Evolutionary conservation across 2,329 filamentous ascomycete genomes (phyloP).

Genomic region (Fusarium nurragi): DNA sequence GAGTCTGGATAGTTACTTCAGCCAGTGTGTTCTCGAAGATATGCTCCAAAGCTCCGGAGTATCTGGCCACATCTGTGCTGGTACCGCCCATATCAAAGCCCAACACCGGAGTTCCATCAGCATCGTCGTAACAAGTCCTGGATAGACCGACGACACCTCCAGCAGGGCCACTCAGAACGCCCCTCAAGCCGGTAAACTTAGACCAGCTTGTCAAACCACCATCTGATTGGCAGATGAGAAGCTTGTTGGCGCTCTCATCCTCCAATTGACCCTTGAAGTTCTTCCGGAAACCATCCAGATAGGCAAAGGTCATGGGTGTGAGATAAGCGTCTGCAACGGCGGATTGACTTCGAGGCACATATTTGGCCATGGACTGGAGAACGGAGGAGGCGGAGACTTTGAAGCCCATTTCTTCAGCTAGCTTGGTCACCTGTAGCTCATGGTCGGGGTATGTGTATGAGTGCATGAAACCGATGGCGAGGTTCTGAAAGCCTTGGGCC

Average conservation of each 20-base stretch:
- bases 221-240: conserved; percentile 45
- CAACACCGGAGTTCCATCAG: conserved; percentile 39
- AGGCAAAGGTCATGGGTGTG: conserved; percentile 52
- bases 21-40: conserved; percentile 78
- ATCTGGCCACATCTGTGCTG: conserved; percentile 76
- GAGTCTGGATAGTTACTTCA: conserved; percentile 75
- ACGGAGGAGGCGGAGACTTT: conserved; percentile 51
- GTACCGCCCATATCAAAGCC: conserved; percentile 63
- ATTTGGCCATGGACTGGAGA: conserved; percentile 55
- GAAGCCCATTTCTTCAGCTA: conserved; percentile 56
- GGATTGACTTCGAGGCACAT: conserved; percentile 56
- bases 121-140: conserved; percentile 40
- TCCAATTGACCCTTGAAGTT: conserved; percentile 42
- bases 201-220: conserved; percentile 44
- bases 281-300: conserved; percentile 48
- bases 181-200: conserved; percentile 43
- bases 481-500: conserved; percentile 63
- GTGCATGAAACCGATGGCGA: conserved; percentile 75
- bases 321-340: conserved; percentile 57
- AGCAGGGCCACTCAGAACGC: conserved; percentile 43
- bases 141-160: conserved; percentile 44
- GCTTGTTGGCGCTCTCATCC: conserved; percentile 43
- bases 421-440: conserved; percentile 49
- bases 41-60: conserved; percentile 74
- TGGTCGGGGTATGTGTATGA: conserved; percentile 73